phyloP scores from a whole-genome alignment of 2,329 filamentous ascomycete species.

The Sporothrix dimorphospora region DNA sequence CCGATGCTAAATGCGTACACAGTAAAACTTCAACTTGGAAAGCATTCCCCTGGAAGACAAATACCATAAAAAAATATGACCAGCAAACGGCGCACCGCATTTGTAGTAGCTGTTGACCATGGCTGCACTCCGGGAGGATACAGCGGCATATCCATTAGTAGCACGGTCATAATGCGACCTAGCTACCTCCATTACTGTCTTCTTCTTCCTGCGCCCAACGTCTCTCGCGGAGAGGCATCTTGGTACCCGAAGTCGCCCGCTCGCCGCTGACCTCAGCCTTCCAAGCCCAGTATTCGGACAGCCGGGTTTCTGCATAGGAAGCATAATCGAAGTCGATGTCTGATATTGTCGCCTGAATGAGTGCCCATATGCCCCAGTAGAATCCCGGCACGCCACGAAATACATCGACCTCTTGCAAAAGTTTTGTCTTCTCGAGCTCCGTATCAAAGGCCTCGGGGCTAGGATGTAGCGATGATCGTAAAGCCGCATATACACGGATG shows the following conservation, averaged over 20 bases:
- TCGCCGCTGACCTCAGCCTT: constrained; percentile 72
- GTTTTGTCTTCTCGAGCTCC: constrained; percentile 65
- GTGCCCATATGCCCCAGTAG: constrained; percentile 89
- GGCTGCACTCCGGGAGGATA: background rate
- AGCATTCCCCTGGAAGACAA: background rate
- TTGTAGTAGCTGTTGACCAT: background rate
- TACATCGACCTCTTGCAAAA: constrained; percentile 80
- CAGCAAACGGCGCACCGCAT: background rate
- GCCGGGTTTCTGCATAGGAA: constrained; percentile 79
- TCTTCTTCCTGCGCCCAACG: constrained; percentile 69
- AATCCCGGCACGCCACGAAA: constrained; percentile 91
- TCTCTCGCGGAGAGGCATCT: constrained; percentile 74
- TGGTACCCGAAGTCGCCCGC: constrained; percentile 54
- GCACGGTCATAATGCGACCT: background rate
- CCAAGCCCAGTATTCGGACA: constrained; percentile 94
- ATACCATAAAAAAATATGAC: no score
- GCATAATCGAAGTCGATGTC: constrained; percentile 98
- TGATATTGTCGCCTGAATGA: constrained; percentile 92
- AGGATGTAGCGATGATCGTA: constrained; percentile 40
- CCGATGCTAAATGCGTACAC: constrained; percentile 23
- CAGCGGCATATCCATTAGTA: background rate
- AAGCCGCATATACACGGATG: constrained; percentile 70
- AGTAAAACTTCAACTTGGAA: background rate
- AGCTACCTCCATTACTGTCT: background rate
- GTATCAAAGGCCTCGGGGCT: constrained; percentile 50